Evolutionary conservation across 2,329 filamentous ascomycete species (phyloP).

Genomic region (Fusarium chaquense): DNA sequence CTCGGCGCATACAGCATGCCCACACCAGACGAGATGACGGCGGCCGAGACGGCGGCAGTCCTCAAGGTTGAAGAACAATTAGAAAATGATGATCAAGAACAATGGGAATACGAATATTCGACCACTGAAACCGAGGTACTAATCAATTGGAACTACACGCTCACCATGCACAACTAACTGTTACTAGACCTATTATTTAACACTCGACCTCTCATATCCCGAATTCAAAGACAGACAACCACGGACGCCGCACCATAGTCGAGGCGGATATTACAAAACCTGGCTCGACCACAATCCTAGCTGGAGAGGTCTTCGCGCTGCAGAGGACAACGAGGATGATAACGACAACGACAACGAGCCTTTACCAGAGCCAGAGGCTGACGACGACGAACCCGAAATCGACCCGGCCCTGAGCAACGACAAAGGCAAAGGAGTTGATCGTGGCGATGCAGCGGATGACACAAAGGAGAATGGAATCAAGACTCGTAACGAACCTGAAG

Average conservation of each 20-base stretch:
- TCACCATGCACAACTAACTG: constrained; percentile 18
- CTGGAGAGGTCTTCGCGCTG: constrained; percentile 24
- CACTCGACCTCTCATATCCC: constrained; percentile 71
- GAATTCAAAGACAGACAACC: constrained; percentile 64
- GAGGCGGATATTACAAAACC: constrained; percentile 62
- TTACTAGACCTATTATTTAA: constrained; percentile 72
- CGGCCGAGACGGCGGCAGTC: constrained; percentile 45
- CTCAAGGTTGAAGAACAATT: constrained; percentile 49
- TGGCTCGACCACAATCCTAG: constrained; percentile 53
- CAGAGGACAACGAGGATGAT: constrained; percentile 47
- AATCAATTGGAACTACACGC: neutral
- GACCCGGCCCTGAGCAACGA: constrained; percentile 41
- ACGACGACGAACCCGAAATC: constrained; percentile 47
- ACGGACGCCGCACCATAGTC: constrained; percentile 53
- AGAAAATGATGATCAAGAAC: constrained; percentile 62
- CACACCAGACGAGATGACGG: constrained; percentile 28
- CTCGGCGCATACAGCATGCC: constrained; percentile 21
- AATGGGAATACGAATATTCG: constrained; percentile 77
- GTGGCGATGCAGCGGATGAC: constrained; percentile 20
- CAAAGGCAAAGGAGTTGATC: constrained; percentile 37
- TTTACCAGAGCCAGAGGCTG: constrained; percentile 53
- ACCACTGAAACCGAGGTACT: constrained; percentile 70
- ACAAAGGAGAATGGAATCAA: constrained; percentile 36
- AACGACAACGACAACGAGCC: constrained; percentile 51
- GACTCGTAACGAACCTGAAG: constrained; percentile 34